Evolutionary conservation across 768 basidiomycete genomes (phyloP), one percentile per base, ranked within the genome.

Genomic region (Roridomyces roridus): DNA sequence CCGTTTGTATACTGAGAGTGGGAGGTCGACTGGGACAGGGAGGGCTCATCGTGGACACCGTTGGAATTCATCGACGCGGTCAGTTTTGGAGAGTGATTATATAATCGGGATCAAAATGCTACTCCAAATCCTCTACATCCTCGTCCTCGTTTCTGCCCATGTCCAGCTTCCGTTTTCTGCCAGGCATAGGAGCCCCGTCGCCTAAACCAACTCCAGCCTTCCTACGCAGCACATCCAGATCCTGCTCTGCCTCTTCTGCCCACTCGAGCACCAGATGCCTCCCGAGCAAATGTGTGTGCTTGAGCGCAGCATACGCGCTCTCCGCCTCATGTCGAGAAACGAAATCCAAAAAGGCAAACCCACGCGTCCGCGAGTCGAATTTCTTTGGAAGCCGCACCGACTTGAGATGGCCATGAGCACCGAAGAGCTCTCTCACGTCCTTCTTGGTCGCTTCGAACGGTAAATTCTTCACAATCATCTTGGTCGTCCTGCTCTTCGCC

Each of bases 381-480:
- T 94, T 94, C 71, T 89, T 91, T 15, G 97, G 97, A 2, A 99
- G 72, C 5, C 97, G 91, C 0, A 96, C 90, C 0, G 96, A 96
- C 73, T 97, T 98, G 74, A 98, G 85, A 51, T 91, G 88, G 1
- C 95, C 96, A 61, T 97, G 92, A 0, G 92, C 80, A 23, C 96
- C 83, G 71, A 98, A 97, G 31, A 98, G 72, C 59, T 92, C 90
- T 51, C 91, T 80, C 23, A 99, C 81, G 64, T 99, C 97, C 75
- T 91, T 94, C 79, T 91, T 93, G 39, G 89, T 89, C 41, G 90
- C 93, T 72, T 99, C 97, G 77, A 99, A 99, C 36, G 97, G 95
- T 50, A 98, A 83, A 66, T 99, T 99, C 85, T 98, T 98, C 63
- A 98, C 94, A 46, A 98, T 86, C 82, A 98, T 88, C 85, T 98